Base-by-base conservation (phyloP, 2,329 filamentous ascomycete species). In the Fusarium sp. region DNA sequence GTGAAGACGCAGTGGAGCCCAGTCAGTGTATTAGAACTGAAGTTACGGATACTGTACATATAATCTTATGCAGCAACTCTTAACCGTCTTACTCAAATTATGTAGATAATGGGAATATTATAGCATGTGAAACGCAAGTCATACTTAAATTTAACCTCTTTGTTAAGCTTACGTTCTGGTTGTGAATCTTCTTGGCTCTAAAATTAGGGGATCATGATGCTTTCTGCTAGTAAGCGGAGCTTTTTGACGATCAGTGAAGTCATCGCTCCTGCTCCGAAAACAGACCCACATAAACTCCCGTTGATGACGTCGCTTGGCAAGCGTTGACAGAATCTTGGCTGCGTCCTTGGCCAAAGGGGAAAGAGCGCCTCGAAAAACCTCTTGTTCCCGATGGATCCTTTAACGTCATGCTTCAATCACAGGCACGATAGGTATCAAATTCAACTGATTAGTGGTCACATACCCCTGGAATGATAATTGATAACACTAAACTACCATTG, bases 321-420 rank as follows among this genome's bases (percentile, higher is more conserved):
- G 27, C 43, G 34, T 38, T 67, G 62, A 56, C 57, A 70, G 59
- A 41, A 51, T 57, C 53, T 67, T 70, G 67, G 59, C 59, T 34
- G 49, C 15, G 25, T 58, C 61, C 58, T 62, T 67, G 63, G 62
- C 40, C 41, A 54, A 55, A 41, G 38, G 51, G 51, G 51, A 41
- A 44, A 22, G 53, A 52, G 22, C 15, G 10, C 34, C 18, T 38
- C 12, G 11, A 29, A 41, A 38, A 63, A 25, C 24, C 25, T 16
- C 49, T 41, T 43, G 54, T 47, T 48, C 34, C 34, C 18, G 24
- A 53, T 43, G 49, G 34, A 53, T 24, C 13, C 34, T 22, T 41
- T 34, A 59, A 71, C 68, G 67, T 71, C 68, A 71, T 70, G 22
- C 38, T 29, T 56, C 43, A 64, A 53, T 70, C 62, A 70, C 54